Evolutionary conservation across 2,329 filamentous ascomycete species (phyloP).

Genomic region (Aspergillus pseudonomiae): DNA sequence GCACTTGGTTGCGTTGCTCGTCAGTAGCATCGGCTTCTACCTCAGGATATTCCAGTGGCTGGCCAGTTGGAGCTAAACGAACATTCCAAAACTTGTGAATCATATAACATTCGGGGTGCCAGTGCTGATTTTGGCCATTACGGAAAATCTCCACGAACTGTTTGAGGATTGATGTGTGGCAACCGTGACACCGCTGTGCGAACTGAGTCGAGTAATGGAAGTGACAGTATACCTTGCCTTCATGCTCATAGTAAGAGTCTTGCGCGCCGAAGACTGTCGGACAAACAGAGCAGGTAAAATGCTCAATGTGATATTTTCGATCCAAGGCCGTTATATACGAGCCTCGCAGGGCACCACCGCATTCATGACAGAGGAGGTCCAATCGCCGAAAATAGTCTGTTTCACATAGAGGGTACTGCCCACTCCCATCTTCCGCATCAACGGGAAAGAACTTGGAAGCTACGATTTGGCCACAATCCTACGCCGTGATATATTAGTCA

Average conservation of each 20-base stretch:
- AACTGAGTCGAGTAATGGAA: constrained; percentile 99
- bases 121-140: constrained; percentile 97
- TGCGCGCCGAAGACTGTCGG: constrained; percentile 97
- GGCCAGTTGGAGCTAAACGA: constrained; percentile 68
- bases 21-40: constrained; percentile 62
- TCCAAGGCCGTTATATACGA: constrained; percentile 98
- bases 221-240: constrained; percentile 94
- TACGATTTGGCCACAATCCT: constrained; percentile 97
- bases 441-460: constrained; percentile 99
- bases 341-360: constrained; percentile 86
- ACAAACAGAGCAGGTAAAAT: constrained; percentile 97
- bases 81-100: constrained; percentile 99
- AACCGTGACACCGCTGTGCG: constrained; percentile 93
- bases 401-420: constrained; percentile 93
- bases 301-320: constrained; percentile 97
- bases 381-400: constrained; percentile 95
- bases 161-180: constrained; percentile 94
- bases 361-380: constrained; percentile 87
- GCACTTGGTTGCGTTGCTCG: constrained; percentile 73
- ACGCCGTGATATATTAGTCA: constrained; percentile 26
- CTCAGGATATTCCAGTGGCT: constrained; percentile 50
- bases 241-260: constrained; percentile 98
- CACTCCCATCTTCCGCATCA: constrained; percentile 79
- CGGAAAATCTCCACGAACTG: constrained; percentile 99
- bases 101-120: constrained; percentile 99